Base-by-base conservation (phyloP, 2,329 filamentous ascomycete species). In the Neophaeococcomyces aloes region DNA sequence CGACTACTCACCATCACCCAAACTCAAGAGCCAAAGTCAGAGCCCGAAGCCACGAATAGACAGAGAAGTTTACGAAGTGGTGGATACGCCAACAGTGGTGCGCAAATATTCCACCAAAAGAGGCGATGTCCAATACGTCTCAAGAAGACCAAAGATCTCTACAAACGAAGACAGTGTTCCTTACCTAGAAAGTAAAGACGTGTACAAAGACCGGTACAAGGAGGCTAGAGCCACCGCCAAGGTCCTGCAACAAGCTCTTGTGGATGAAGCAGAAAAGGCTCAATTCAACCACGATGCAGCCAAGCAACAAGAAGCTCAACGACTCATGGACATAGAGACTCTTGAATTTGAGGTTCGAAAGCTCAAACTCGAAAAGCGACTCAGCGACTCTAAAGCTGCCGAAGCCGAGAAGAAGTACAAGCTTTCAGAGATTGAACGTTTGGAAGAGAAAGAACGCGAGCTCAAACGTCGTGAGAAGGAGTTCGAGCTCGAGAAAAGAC, bases 191-290 rank as follows among this genome's bases (percentile, higher is more conserved):
- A 7, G 10, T 10, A 27, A 30, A 14, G 39, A 42, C 4, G 30
- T 17, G n/a, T 42, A 42, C 39, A 42, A 35, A 21, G 34, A 13
- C 10, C 33, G 34, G 17, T 42, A 42, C 30, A 42, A 42, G 31
- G 39, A 15, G 18, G 39, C 31, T 15, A 42, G 35, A 21, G 17
- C 33, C 13, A 42, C 39, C 7, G 27, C 39, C n/a, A 25, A 18
- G 13, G 30, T 21, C 6, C 39, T 42, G 4, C 39, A 35, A 18
- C n/a, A 35, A 42, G 39, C 39, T 42, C 39, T 42, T 15, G 31
- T 31, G 7, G 39, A 42, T 25, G 8, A 34, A 21, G n/a, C 39
- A 7, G 39, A 42, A 15, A 29, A 13, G 27, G 31, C 39, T 25
- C 30, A 35, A 17, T 35, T 25, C 39, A 42, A 42, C 23, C 27